Evolutionary conservation across 177 flowering plant genomes (phyloP).

Genomic region (Vitis hybrid): DNA sequence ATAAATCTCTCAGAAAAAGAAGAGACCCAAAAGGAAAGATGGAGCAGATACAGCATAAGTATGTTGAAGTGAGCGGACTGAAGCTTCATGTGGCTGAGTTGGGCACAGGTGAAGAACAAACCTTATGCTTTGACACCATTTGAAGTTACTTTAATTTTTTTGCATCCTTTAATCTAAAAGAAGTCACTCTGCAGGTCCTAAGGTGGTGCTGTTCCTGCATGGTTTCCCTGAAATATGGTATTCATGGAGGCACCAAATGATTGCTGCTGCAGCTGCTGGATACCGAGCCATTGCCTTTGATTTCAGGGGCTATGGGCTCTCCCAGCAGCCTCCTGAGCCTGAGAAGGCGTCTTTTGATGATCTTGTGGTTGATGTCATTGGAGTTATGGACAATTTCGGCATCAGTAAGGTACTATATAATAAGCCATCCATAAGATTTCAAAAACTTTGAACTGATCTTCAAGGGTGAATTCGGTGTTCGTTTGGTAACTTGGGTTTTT

Average conservation of each 20-base stretch:
- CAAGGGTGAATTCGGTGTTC: background rate
- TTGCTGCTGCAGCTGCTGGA: conserved; percentile 40
- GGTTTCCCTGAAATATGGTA: conserved; percentile 69
- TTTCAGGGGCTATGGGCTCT: conserved; percentile 55
- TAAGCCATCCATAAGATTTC: no score
- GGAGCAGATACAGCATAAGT: conserved; percentile 31
- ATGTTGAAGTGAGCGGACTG: conserved; percentile 28
- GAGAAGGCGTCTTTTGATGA: conserved; percentile 30
- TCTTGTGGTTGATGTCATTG: conserved; percentile 33
- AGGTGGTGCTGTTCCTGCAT: conserved; percentile 45
- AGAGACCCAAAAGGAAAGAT: conserved; percentile 3
- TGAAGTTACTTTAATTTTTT: no score
- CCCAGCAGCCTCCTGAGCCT: conserved; percentile 42
- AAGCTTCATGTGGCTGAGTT: conserved; percentile 40
- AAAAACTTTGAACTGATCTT: background rate
- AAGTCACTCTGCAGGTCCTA: conserved; percentile 25
- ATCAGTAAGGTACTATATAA: conserved; percentile 33
- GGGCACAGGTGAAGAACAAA: conserved; percentile 23
- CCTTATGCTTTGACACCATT: background rate
- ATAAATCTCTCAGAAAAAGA: background rate
- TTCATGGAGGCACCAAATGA: conserved; percentile 60
- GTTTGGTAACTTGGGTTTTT: no score
- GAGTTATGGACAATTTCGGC: conserved; percentile 31
- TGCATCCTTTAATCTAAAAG: background rate
- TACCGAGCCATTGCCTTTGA: conserved; percentile 46